These are phyloP conservation scores for Aureobasidium namibiae DNA, from an alignment of 2,329 filamentous ascomycete genomes.

Conservation along the genomic window DNA sequence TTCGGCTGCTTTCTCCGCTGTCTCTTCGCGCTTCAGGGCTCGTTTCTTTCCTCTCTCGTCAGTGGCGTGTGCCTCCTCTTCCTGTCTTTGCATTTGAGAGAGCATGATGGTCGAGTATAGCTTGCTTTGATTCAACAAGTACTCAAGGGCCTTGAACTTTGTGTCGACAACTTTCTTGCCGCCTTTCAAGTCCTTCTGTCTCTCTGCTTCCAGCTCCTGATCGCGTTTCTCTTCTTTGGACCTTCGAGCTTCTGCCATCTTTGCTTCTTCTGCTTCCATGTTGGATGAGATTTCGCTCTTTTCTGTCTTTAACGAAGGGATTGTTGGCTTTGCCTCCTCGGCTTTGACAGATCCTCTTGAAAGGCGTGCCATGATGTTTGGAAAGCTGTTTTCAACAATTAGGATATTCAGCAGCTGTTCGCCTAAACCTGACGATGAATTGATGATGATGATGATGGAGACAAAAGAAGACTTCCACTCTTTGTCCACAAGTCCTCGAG, in stretches of 20 bases:
- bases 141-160: slow-evolving; percentile 45
- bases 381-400: no score
- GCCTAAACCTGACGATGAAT: not conserved
- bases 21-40: slow-evolving; percentile 38
- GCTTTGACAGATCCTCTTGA: slow-evolving; percentile 7
- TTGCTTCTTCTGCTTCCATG: slow-evolving; percentile 39
- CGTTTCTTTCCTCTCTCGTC: slow-evolving; percentile 38
- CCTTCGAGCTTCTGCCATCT: slow-evolving; percentile 34
- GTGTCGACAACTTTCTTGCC: slow-evolving; percentile 38
- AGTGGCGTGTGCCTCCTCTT: slow-evolving; percentile 38
- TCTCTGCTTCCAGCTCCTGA: slow-evolving; percentile 34
- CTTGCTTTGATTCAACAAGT: slow-evolving; percentile 45
- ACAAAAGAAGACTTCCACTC: not conserved
- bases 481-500: not conserved
- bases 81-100: slow-evolving; percentile 44
- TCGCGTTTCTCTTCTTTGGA: slow-evolving; percentile 39
- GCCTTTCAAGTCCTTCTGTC: slow-evolving; percentile 38
- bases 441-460: not conserved
- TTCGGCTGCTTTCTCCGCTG: slow-evolving; percentile 39
- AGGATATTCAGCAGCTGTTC: not conserved
- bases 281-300: slow-evolving; percentile 28
- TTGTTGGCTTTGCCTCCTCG: slow-evolving; percentile 25
- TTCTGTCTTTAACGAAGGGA: slow-evolving; percentile 23
- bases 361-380: not conserved
- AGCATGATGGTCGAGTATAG: slow-evolving; percentile 45